Conservation (phyloP, 176 grass and related monocot species). For the Tuctoria greenei region DNA sequence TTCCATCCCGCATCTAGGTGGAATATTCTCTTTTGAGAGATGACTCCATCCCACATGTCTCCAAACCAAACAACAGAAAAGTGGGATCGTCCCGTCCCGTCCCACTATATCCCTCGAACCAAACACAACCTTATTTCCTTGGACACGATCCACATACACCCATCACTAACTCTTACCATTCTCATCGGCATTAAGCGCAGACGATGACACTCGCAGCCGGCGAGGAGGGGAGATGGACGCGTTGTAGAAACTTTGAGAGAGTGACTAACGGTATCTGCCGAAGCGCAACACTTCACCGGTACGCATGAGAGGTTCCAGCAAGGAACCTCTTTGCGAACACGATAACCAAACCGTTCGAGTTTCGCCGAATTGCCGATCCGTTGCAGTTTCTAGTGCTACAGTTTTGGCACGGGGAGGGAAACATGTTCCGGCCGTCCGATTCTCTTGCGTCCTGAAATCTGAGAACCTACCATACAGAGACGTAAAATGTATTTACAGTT, state of each 20-base stretch:
- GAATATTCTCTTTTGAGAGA: too few relatives aligned
- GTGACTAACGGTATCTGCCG: background rate
- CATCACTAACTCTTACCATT: too few relatives aligned
- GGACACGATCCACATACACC: too few relatives aligned
- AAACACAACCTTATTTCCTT: too few relatives aligned
- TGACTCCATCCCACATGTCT: too few relatives aligned
- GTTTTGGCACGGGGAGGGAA: constrained; percentile 19
- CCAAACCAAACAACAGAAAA: too few relatives aligned
- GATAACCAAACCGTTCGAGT: background rate
- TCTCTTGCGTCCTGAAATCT: background rate
- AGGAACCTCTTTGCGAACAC: constrained; percentile 13
- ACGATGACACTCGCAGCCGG: background rate
- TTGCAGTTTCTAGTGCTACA: background rate
- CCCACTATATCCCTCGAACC: too few relatives aligned
- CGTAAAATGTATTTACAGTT: too few relatives aligned
- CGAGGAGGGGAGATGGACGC: background rate
- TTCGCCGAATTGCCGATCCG: background rate
- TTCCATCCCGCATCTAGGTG: too few relatives aligned
- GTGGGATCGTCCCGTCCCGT: too few relatives aligned
- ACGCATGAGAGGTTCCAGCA: constrained; percentile 2
- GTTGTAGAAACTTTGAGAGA: background rate
- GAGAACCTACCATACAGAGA: too few relatives aligned
- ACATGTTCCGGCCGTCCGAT: background rate
- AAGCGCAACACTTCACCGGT: background rate
- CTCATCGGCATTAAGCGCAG: background rate